phyloP scores from a whole-genome alignment of 148 eudicot genomes.

The Camellia japonica region DNA sequence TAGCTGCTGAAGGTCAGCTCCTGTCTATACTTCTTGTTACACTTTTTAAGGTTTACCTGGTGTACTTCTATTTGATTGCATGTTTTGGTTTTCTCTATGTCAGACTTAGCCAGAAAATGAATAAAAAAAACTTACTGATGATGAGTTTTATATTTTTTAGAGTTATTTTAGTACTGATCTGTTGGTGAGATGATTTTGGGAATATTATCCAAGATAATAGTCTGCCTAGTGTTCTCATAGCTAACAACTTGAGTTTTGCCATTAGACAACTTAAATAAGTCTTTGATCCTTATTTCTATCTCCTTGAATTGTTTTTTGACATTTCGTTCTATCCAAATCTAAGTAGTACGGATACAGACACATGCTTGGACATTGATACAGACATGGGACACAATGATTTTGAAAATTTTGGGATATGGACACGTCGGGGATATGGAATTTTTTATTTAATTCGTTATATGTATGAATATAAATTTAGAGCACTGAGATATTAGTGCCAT shows the following conservation, averaged over 20 bases:
- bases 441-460: too few relatives aligned
- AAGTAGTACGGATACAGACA: too few relatives aligned
- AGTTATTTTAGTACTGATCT: not conserved
- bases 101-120: not conserved
- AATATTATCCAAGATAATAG: not conserved
- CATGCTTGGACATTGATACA: too few relatives aligned
- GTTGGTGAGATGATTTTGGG: too few relatives aligned
- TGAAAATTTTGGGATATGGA: too few relatives aligned
- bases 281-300: not conserved
- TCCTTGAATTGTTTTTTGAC: not conserved
- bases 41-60: not conserved
- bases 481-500: too few relatives aligned
- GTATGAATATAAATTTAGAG: too few relatives aligned
- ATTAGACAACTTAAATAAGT: not conserved
- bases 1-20: conserved; percentile 86
- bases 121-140: not conserved
- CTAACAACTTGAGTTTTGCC: not conserved
- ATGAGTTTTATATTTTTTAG: not conserved
- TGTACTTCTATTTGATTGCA: not conserved
- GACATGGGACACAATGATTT: too few relatives aligned
- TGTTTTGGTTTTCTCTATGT: not conserved
- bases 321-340: not conserved
- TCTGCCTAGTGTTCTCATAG: too few relatives aligned
- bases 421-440: too few relatives aligned
- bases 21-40: not conserved